Base-by-base conservation (phyloP, 768 basidiomycete species). In the Coprinopsis cinerea region DNA sequence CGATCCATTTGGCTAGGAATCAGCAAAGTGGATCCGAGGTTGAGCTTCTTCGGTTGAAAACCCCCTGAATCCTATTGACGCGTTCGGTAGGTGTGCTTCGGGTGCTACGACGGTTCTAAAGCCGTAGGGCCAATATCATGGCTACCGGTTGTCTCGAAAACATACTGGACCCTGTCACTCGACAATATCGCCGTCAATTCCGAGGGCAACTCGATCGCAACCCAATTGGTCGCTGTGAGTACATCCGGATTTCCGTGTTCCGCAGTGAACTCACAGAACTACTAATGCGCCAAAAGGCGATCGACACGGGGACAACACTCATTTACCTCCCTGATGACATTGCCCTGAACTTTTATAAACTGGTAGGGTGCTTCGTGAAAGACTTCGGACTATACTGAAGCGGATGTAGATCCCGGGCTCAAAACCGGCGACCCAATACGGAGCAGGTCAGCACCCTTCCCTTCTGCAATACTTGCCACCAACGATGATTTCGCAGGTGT, bases 231-330 rank as follows among this genome's bases (percentile, higher is more conserved):
- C 26, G 76, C 77, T 4, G 75, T 77, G 46, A 54, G 67, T 57
- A 4, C 23, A 17, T 53, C 26, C 39, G 44, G 27, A 47, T 55
- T n/a, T n/a, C n/a, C n/a, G n/a, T n/a, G n/a, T n/a, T n/a, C n/a
- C n/a, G n/a, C n/a, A n/a, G n/a, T n/a, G n/a, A n/a, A n/a, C n/a
- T n/a, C n/a, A n/a, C n/a, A n/a, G n/a, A n/a, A n/a, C n/a, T n/a
- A n/a, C n/a, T n/a, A n/a, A n/a, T n/a, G n/a, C n/a, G n/a, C n/a
- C n/a, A n/a, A 3, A 15, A 84, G 82, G 80, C 82, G 17, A 73
- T 86, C 51, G 85, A 86, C 57, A 82, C 82, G 0, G 83, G 85
- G 25, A 83, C 82, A 2, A 79, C 82, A 24, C 66, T 84, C 23
- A 77, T 85, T 50, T 85, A 85, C 61, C 51, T 82, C 4, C 79